These are phyloP conservation scores for Carex arenaria DNA, from an alignment of 202 grass and related monocot genomes.

Conservation along the genomic window DNA sequence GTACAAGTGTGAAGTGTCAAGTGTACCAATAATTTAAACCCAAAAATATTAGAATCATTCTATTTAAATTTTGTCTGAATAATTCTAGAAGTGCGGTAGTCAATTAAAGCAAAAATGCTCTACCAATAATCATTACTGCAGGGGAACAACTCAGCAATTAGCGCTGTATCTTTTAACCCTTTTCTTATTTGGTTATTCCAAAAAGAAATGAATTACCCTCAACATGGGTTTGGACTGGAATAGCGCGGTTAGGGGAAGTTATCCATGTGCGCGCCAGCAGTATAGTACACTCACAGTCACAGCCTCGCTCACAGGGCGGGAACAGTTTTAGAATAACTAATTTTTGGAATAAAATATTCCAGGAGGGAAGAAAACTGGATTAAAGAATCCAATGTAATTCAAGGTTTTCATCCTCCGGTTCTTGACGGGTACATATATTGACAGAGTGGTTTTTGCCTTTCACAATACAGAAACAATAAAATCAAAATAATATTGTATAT, in stretches of 20 bases:
- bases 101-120: not conserved
- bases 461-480: too few species aligned
- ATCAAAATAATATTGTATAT: too few species aligned
- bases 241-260: not conserved
- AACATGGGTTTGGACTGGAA: conserved; percentile 3
- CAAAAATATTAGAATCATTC: too few species aligned
- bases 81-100: not conserved
- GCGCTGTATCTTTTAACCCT: not conserved
- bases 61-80: not conserved
- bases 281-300: not conserved
- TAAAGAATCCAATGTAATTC: not conserved
- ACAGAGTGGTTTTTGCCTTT: too few species aligned
- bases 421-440: too few species aligned
- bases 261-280: conserved; percentile 20
- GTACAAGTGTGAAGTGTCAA: too few species aligned
- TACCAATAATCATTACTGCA: not conserved
- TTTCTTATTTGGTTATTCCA: not conserved
- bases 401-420: not conserved
- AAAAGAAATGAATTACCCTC: not conserved
- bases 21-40: too few species aligned
- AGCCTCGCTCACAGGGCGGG: not conserved
- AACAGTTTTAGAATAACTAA: not conserved
- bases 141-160: not conserved
- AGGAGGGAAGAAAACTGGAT: not conserved
- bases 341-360: not conserved